Base-by-base conservation (phyloP, 2,329 filamentous ascomycete species). In the Chaetomium sp. region DNA sequence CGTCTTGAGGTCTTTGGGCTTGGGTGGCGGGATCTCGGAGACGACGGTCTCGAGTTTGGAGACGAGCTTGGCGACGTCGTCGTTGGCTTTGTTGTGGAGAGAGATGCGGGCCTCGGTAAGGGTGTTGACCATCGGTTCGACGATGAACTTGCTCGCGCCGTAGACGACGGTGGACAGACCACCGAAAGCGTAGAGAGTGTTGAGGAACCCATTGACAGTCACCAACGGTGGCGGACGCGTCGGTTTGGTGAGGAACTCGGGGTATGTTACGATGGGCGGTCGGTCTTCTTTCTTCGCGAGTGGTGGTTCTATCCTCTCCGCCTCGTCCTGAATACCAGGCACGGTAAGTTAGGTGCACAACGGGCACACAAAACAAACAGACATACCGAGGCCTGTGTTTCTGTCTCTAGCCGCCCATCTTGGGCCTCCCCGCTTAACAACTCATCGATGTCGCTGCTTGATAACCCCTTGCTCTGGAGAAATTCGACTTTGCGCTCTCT, bases 401-500 rank as follows among this genome's bases (percentile, higher is more conserved):
- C 53, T 27, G 19, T 27, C 32, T 53, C 56, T n/a, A 14, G 43
- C 51, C 51, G 47, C 35, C 44, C 54, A 52, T 55, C 60, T 8
- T 57, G 46, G 11, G 49, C 44, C 12, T 60, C 61, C 38, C 67
- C 65, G 33, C 70, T 66, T 3, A 96, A 72, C 6, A 95, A 74
- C 49, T 75, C 74, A 62, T 88, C 75, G 58, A 95, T 89, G 59
- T 92, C 84, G 36, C 79, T 76, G 4, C 79, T 73, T 3, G 72
- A 73, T 6, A 96, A 74, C 3, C 89, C 89, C 69, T 96, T 96
- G 50, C 81, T 82, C 65, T 85, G 79, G 1, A 96, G 74, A 63
- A 96, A 96, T 6, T 81, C 79, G 19, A 80, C 75, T 73, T 95
- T 95, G 70, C 84, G 85, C 54, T 89, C 86, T 45, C 78, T 77